Evolutionary conservation across 177 flowering plant genomes (phyloP).

Genomic region (Telopea speciosissima): DNA sequence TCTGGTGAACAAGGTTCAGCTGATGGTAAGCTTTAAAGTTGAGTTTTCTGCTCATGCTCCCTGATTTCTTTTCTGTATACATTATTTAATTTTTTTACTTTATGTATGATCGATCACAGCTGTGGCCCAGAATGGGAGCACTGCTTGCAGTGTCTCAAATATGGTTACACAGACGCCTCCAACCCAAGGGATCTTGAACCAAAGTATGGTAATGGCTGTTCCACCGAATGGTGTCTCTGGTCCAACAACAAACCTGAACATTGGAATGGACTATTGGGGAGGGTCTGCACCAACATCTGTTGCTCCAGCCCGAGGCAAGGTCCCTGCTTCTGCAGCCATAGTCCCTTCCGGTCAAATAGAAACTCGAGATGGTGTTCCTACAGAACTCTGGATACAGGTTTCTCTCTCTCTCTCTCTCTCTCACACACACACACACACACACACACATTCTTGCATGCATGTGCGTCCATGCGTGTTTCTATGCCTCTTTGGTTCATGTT

Average conservation of each 20-base stretch:
- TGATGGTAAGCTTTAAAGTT: conserved; percentile 11
- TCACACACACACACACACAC: no score
- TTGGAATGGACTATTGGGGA: conserved; percentile 34
- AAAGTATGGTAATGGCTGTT: conserved; percentile 16
- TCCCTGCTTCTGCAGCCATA: conserved; percentile 15
- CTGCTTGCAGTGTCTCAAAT: conserved; percentile 16
- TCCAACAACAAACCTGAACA: conserved; percentile 29
- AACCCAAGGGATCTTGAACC: conserved; percentile 15
- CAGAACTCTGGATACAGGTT: conserved; percentile 29
- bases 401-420: conserved; percentile 1
- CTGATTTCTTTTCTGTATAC: neutral
- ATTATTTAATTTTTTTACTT: neutral
- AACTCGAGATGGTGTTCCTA: conserved; percentile 21
- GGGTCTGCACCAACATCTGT: conserved; percentile 17
- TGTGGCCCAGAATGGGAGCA: conserved; percentile 21
- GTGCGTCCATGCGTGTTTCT: no score
- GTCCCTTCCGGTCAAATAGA: conserved; percentile 16
- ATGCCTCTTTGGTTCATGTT: conserved; percentile 5
- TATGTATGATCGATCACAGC: conserved; percentile 10
- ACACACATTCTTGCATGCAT: no score
- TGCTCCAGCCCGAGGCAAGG: conserved; percentile 20
- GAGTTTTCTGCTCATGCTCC: neutral
- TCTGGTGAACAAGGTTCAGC: conserved; percentile 14
- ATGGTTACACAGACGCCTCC: conserved; percentile 14
- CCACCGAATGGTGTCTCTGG: conserved; percentile 24